Conservation (phyloP, 2,329 filamentous ascomycete species). For the Aspergillus brasiliensis region DNA sequence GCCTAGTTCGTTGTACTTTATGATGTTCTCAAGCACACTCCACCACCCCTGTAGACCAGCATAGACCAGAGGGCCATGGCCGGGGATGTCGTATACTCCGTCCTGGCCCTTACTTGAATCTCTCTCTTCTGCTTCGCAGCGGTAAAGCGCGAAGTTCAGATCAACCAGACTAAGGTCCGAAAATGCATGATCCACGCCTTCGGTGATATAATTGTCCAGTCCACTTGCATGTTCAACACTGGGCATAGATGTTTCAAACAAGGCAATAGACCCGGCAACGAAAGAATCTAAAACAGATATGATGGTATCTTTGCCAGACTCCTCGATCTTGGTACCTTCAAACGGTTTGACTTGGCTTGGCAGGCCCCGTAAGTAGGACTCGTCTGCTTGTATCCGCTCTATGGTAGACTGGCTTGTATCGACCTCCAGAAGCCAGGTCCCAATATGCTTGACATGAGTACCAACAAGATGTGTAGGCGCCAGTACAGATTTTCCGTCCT, state of each 20-base stretch:
- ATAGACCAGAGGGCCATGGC: slow-evolving; percentile 82
- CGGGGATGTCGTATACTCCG: slow-evolving; percentile 86
- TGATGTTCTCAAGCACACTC: slow-evolving; percentile 83
- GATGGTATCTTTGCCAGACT: slow-evolving; percentile 71
- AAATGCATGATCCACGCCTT: slow-evolving; percentile 78
- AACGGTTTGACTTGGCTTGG: slow-evolving; percentile 78
- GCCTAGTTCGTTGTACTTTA: slow-evolving; percentile 85
- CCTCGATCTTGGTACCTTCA: slow-evolving; percentile 71
- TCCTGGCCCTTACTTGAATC: slow-evolving; percentile 77
- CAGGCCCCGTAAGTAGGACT: slow-evolving; percentile 74
- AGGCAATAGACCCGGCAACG: slow-evolving; percentile 87
- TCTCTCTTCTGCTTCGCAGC: slow-evolving; percentile 84
- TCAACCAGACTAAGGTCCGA: slow-evolving; percentile 73
- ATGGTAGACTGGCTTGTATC: slow-evolving; percentile 73
- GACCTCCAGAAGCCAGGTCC: slow-evolving; percentile 90
- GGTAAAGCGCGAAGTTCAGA: slow-evolving; percentile 88
- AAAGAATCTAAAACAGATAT: slow-evolving; percentile 82
- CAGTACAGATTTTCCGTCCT: slow-evolving; percentile 79
- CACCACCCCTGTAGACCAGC: slow-evolving; percentile 99
- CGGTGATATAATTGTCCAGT: slow-evolving; percentile 82
- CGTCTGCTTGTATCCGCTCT: slow-evolving; percentile 66
- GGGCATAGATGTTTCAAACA: slow-evolving; percentile 96
- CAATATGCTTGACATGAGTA: slow-evolving; percentile 81
- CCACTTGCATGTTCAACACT: slow-evolving; percentile 80
- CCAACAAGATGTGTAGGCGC: slow-evolving; percentile 77